Evolutionary conservation across 805 yeast genomes (phyloP).

Genomic region (Candida ulmi): DNA sequence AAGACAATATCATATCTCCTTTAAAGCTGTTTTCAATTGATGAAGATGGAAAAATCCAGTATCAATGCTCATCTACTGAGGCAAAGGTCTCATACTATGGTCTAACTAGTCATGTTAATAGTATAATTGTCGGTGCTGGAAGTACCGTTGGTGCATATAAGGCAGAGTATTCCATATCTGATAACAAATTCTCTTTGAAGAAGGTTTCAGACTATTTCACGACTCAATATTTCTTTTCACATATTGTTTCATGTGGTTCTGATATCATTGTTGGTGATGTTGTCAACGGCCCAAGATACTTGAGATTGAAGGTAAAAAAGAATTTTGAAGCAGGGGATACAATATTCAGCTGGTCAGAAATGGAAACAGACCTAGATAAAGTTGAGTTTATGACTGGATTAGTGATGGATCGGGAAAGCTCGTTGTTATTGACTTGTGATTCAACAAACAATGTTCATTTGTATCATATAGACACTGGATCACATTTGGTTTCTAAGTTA

Average conservation of each 20-base stretch:
- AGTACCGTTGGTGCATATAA: conserved; percentile 24
- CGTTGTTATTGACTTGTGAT: background rate
- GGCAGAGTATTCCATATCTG: conserved; percentile 28
- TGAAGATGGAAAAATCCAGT: conserved; percentile 27
- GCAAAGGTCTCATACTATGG: conserved; percentile 20
- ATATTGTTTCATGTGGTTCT: conserved; percentile 14
- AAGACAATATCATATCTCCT: conserved; percentile 25
- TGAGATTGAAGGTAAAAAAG: conserved; percentile 10
- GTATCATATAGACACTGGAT: background rate
- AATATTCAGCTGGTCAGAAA: conserved; percentile 10
- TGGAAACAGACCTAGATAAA: conserved; percentile 1
- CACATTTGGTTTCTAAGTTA: conserved; percentile 1
- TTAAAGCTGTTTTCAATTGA: conserved; percentile 30
- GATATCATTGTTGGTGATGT: conserved; percentile 19
- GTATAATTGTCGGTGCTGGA: conserved; percentile 28
- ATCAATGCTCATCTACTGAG: conserved; percentile 14
- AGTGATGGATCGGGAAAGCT: conserved; percentile 1
- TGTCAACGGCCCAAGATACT: conserved; percentile 6
- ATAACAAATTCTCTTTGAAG: conserved; percentile 26
- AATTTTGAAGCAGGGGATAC: conserved; percentile 7
- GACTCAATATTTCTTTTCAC: conserved; percentile 9
- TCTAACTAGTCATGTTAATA: conserved; percentile 23
- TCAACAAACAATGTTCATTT: background rate
- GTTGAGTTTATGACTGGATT: conserved; percentile 12
- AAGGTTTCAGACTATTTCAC: conserved; percentile 18